Conservation (phyloP, 495 filamentous ascomycete genomes). For the Annulohypoxylon bovei region DNA sequence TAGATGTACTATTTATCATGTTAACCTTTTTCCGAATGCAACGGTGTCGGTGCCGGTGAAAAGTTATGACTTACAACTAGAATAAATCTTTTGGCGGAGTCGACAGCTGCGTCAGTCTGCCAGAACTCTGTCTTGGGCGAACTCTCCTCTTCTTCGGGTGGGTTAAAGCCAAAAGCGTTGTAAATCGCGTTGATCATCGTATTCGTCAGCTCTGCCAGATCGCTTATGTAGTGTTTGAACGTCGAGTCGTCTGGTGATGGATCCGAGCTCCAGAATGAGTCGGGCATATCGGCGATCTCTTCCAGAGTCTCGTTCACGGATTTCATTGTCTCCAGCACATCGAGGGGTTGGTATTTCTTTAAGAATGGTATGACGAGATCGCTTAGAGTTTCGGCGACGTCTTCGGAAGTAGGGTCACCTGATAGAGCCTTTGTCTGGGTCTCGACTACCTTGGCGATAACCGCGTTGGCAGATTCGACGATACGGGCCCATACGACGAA, state of each 20-base stretch:
- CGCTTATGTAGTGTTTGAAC: conserved; percentile 5
- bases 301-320: conserved; percentile 36
- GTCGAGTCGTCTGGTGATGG: conserved; percentile 7
- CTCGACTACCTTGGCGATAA: conserved; percentile 18
- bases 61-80: conserved; percentile 45
- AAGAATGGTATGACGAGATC: conserved; percentile 37
- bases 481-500: conserved; percentile 54
- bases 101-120: conserved; percentile 26
- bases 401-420: conserved; percentile 10
- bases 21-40: not conserved
- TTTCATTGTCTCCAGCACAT: conserved; percentile 23
- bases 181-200: conserved; percentile 46
- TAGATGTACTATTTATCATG: conserved; percentile 49
- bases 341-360: conserved; percentile 38
- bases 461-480: conserved; percentile 24
- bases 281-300: conserved; percentile 38
- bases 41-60: not conserved
- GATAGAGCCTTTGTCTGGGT: not conserved
- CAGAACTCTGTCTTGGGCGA: conserved; percentile 5
- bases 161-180: conserved; percentile 44
- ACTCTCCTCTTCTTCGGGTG: conserved; percentile 38
- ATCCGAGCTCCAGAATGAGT: conserved; percentile 39
- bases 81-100: conserved; percentile 36
- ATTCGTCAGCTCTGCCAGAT: conserved; percentile 30
- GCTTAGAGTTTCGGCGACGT: conserved; percentile 18